A percentile compares a stretch with the other conserved stretches of the same genome.
Conservation (phyloP, 345 rosid species). For the Murraya koenigii region DNA sequence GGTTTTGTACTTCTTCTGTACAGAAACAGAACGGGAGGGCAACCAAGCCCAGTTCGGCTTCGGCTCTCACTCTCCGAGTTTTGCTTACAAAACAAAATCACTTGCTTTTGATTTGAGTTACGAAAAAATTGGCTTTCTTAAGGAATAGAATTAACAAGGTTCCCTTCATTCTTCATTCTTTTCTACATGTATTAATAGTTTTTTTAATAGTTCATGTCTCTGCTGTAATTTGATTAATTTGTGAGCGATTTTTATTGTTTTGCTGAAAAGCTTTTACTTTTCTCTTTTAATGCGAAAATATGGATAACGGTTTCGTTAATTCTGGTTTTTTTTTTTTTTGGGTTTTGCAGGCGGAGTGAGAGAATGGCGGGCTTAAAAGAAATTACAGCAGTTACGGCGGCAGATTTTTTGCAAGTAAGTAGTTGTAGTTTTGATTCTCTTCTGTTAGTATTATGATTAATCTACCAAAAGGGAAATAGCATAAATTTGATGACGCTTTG, state of each 20-base stretch:
- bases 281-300: background rate
- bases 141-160: background rate
- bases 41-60: too few species aligned
- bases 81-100: too few species aligned
- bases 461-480: background rate
- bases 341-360: conserved; percentile 11
- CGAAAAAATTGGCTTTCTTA: too few species aligned
- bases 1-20: too few species aligned
- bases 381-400: conserved; percentile 32
- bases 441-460: background rate
- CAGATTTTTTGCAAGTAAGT: conserved; percentile 40
- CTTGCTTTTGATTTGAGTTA: too few species aligned
- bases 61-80: too few species aligned
- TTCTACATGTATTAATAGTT: background rate
- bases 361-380: conserved; percentile 37
- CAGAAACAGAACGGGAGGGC: too few species aligned
- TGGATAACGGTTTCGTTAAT: background rate
- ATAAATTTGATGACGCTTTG: background rate
- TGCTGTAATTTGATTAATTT: background rate
- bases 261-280: background rate
- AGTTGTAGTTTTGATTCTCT: conserved; percentile 9
- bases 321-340: background rate
- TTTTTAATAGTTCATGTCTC: background rate
- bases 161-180: background rate
- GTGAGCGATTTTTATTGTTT: background rate